A percentile compares a stretch with the other conserved stretches of the same genome.
Evolutionary conservation across 306 rosid genomes (phyloP).

Genomic region (Gastrolobium bilobum): DNA sequence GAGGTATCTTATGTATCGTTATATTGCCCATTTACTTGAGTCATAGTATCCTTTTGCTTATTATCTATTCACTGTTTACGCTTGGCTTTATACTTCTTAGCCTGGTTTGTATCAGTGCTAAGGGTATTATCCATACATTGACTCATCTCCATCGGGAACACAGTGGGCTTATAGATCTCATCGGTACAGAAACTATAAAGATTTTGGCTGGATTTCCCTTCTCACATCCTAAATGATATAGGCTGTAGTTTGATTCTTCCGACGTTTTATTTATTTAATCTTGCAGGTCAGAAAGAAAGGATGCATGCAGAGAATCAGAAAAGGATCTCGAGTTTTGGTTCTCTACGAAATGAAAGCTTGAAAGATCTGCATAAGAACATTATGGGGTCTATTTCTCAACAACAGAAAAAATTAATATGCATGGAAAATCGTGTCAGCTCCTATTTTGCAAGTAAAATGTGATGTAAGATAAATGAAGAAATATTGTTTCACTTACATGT

Average conservation of each 20-base stretch:
- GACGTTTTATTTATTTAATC: constrained; percentile 32
- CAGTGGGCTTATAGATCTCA: no score
- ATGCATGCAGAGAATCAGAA: constrained; percentile 78
- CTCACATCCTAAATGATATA: constrained; percentile 15
- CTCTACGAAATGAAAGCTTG: constrained; percentile 71
- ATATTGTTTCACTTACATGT: constrained; percentile 10
- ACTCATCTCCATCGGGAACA: no score
- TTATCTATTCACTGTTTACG: no score
- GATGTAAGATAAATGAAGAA: constrained; percentile 69
- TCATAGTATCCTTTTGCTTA: no score
- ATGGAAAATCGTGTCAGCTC: constrained; percentile 78
- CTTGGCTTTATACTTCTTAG: no score
- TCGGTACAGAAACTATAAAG: no score
- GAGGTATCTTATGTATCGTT: no score
- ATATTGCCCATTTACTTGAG: no score
- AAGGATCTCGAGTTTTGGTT: constrained; percentile 71
- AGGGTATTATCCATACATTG: no score
- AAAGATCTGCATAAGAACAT: constrained; percentile 75
- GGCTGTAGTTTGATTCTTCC: constrained; percentile 27
- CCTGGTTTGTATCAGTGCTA: no score
- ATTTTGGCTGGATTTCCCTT: no score
- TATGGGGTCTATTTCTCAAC: constrained; percentile 79
- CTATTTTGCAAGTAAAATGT: constrained; percentile 69
- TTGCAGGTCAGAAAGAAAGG: constrained; percentile 74
- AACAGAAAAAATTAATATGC: constrained; percentile 71